Base-by-base conservation (phyloP, 192 early-diverging fungal species). In the Mortierella antarctica region DNA sequence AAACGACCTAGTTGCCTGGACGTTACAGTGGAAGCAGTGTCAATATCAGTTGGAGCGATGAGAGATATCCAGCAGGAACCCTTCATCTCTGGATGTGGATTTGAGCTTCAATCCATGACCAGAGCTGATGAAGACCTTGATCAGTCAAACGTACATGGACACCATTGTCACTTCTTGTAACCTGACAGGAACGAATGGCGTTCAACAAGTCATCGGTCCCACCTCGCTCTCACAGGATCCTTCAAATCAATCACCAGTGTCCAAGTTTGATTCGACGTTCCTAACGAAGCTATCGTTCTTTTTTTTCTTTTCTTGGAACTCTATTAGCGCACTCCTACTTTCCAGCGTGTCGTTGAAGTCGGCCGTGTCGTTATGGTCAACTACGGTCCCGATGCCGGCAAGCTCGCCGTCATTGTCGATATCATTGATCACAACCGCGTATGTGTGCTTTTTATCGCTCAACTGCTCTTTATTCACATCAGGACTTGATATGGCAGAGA, bases 381-480 rank as follows among this genome's bases (percentile, higher is more conserved):
- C 89, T 91, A 93, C 89, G 98, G 98, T 74, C 88, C 90, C 73
- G 92, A 97, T 85, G 92, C 93, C 84, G 96, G 96, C 82, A 99
- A 99, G 91, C 91, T 99, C 73, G 97, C 97, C 83, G 95, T 96
- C 82, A 94, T 99, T 88, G 94, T 99, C 67, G 98, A 99, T 85
- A 98, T 99, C 85, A 92, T 99, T 82, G 98, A 99, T 90, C 97
- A 99, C 93, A 95, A 93, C 88, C 92, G 98, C 74, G 94, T 92
- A 87, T 49, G 89, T 89, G 42, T 7, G 17, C 49, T 21, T 48
- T 42, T 18, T 10, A 39, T 50, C 0, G 17, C 46, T 48, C n/a
- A 17, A 18, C 9, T 60, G n/a, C 45, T 9, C 39, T n/a, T 53
- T 59, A 59, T 40, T 13, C 13, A 13, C 18, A 41, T 1, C 15